A percentile compares a stretch with the other conserved stretches of the same genome.
Conservation (phyloP, 108 stramenopile species). For the Parietichytrium sp. region DNA sequence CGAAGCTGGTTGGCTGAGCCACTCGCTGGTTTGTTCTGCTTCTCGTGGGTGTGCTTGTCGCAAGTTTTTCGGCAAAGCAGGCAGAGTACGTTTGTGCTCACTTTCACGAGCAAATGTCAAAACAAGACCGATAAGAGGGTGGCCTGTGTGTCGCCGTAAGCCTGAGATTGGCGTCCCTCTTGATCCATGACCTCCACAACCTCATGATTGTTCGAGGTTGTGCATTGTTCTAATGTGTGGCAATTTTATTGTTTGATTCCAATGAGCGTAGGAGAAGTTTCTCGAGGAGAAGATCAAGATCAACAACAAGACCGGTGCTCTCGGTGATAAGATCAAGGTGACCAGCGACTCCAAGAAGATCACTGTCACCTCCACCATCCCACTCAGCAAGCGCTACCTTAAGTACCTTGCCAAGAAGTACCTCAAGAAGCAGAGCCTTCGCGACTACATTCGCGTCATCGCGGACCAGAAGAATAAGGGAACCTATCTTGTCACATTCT, state of each 20-base stretch:
- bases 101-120: too few relatives aligned
- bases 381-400: constrained; percentile 93
- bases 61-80: too few relatives aligned
- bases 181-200: not conserved
- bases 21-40: not conserved
- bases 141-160: not conserved
- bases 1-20: not conserved
- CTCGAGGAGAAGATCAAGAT: constrained; percentile 95
- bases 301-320: constrained; percentile 71
- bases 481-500: too few relatives aligned
- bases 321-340: constrained; percentile 72
- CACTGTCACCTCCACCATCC: constrained; percentile 80
- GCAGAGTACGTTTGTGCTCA: too few relatives aligned
- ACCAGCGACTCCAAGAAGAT: constrained; percentile 83
- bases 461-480: constrained; percentile 89
- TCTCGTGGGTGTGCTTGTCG: constrained; percentile 31
- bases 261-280: constrained; percentile 74
- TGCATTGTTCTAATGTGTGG: not conserved
- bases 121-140: too few relatives aligned
- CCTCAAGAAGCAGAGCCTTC: constrained; percentile 96
- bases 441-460: constrained; percentile 95
- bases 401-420: constrained; percentile 98
- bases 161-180: constrained; percentile 39
- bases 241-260: not conserved
- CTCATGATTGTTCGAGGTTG: not conserved